These are phyloP conservation scores for Plectosphaerella sp. DNA, from an alignment of 2,329 filamentous ascomycete genomes.

Conservation along the genomic window DNA sequence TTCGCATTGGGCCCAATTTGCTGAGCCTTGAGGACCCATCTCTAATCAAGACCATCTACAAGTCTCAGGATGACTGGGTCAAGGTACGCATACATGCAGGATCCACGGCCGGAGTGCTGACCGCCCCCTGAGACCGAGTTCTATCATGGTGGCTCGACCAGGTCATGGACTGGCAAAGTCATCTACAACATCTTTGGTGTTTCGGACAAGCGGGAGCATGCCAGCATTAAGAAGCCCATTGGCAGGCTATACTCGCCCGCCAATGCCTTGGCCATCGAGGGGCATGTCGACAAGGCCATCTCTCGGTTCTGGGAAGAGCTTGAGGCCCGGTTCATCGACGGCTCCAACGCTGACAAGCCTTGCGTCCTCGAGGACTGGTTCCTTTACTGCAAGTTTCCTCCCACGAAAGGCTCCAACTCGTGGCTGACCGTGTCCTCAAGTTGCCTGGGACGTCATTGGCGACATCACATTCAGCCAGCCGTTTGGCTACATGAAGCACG, in stretches of 20 bases:
- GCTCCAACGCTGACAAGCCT: slow-evolving; percentile 9
- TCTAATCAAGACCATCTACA: slow-evolving; percentile 22
- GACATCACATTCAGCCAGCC: slow-evolving; percentile 46
- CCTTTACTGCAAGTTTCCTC: slow-evolving; percentile 18
- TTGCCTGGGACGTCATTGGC: slow-evolving; percentile 42
- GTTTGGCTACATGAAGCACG: slow-evolving; percentile 48
- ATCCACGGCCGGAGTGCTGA: neutral
- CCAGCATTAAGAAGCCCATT: slow-evolving; percentile 28
- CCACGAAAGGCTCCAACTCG: neutral
- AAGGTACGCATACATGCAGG: slow-evolving; percentile 7
- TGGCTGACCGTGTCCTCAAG: slow-evolving; percentile 5
- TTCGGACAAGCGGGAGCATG: slow-evolving; percentile 24
- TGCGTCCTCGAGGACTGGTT: slow-evolving; percentile 45
- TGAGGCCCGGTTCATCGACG: slow-evolving; percentile 17
- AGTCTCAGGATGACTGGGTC: slow-evolving; percentile 16
- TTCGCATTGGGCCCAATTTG: slow-evolving; percentile 24
- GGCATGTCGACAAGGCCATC: slow-evolving; percentile 44
- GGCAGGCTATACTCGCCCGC: slow-evolving; percentile 27
- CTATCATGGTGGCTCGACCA: slow-evolving; percentile 25
- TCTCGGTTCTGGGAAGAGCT: slow-evolving; percentile 39
- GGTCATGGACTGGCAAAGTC: slow-evolving; percentile 23
- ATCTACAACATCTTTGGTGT: slow-evolving; percentile 33
- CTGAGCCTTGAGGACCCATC: slow-evolving; percentile 19
- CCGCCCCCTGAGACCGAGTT: slow-evolving; percentile 24
- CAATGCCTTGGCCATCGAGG: slow-evolving; percentile 20